Evolutionary conservation across 2,329 filamentous ascomycete genomes (phyloP).

Genomic region (Cladosporium sp.): DNA sequence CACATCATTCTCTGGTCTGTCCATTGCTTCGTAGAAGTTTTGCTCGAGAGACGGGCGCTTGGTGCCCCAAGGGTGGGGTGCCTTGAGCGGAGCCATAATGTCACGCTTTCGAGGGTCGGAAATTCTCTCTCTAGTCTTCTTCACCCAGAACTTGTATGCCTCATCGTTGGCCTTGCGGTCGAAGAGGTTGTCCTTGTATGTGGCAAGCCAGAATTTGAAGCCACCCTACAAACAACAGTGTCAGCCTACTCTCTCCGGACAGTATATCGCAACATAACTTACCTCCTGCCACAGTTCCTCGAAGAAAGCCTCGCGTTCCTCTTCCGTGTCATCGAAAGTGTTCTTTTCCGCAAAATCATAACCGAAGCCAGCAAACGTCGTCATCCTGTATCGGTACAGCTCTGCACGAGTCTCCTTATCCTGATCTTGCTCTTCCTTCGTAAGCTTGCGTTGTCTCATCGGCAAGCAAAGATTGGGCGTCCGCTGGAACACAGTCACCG

Average conservation of each 20-base stretch:
- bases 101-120: conserved; percentile 46
- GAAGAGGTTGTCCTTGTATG: conserved; percentile 41
- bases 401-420: conserved; percentile 44
- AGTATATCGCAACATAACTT: not conserved
- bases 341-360: conserved; percentile 55
- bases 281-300: conserved; percentile 40
- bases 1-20: conserved; percentile 44
- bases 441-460: conserved; percentile 55
- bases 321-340: conserved; percentile 47
- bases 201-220: conserved; percentile 45
- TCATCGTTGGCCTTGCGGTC: conserved; percentile 43
- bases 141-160: conserved; percentile 48
- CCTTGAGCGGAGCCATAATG: conserved; percentile 44
- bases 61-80: conserved; percentile 46
- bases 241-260: conserved; percentile 30
- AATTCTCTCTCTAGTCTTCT: conserved; percentile 45
- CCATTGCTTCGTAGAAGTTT: conserved; percentile 49
- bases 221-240: conserved; percentile 37
- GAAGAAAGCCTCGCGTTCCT: conserved; percentile 45
- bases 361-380: conserved; percentile 55
- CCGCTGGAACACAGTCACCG: conserved; percentile 62
- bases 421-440: conserved; percentile 52
- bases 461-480: conserved; percentile 66
- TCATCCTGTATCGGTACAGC: conserved; percentile 45
- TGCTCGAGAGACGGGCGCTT: conserved; percentile 49